phyloP scores from a whole-genome alignment of 1,139 yeast species.

The Kurtzmaniella quercitrusa region DNA sequence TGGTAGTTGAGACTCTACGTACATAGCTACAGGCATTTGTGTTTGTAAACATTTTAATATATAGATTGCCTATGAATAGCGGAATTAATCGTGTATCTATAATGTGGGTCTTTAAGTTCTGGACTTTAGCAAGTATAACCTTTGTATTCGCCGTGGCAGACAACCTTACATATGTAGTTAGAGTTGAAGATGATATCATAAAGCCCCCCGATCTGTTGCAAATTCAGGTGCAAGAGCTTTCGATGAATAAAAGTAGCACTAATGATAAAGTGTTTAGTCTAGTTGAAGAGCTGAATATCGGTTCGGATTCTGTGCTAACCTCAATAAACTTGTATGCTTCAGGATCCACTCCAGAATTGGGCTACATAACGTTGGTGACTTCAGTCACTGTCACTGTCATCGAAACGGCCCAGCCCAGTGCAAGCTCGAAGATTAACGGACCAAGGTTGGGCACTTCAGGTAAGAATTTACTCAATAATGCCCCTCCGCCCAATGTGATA shows the following conservation, averaged over 20 bases:
- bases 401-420: background rate
- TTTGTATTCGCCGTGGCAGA: background rate
- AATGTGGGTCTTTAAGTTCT: too few relatives aligned
- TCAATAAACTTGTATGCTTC: too few relatives aligned
- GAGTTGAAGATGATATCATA: background rate
- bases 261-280: too few relatives aligned
- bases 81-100: too few relatives aligned
- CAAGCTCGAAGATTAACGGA: background rate
- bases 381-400: background rate
- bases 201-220: background rate
- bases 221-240: background rate
- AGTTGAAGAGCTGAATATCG: too few relatives aligned
- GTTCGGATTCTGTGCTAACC: too few relatives aligned
- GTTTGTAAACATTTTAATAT: background rate
- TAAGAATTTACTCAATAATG: slow-evolving; percentile 19
- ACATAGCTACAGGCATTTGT: background rate
- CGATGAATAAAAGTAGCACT: background rate
- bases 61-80: too few relatives aligned
- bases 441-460: slow-evolving; percentile 8
- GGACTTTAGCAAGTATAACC: too few relatives aligned
- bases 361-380: background rate
- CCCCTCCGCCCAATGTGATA: slow-evolving; percentile 20
- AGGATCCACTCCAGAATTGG: background rate
- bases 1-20: too few relatives aligned
- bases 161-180: background rate